These are phyloP conservation scores for Amanita pallidorosea DNA, from an alignment of 768 basidiomycete species.

Conservation along the genomic window DNA sequence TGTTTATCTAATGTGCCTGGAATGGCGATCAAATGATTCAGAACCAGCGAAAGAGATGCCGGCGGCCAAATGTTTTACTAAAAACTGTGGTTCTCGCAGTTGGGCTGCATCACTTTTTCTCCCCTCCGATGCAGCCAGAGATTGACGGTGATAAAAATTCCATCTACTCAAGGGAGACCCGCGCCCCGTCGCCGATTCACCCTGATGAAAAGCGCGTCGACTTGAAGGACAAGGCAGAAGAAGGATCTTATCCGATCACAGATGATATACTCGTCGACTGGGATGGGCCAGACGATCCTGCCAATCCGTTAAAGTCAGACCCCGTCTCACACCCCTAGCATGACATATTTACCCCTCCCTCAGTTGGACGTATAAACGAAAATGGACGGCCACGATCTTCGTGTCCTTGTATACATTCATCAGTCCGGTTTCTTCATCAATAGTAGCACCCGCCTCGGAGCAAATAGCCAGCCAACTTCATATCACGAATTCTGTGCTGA, in stretches of 20 bases:
- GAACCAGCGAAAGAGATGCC: no score
- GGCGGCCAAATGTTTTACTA: no score
- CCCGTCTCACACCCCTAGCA: neutral
- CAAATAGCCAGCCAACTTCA: slow-evolving; percentile 44
- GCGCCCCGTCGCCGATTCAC: neutral
- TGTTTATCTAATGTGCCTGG: no score
- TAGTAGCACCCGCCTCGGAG: slow-evolving; percentile 55
- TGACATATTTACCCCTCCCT: neutral
- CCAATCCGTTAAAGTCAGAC: slow-evolving; percentile 48
- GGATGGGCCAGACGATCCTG: slow-evolving; percentile 50
- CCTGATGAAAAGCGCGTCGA: neutral
- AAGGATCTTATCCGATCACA: neutral
- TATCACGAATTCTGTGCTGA: slow-evolving; percentile 34
- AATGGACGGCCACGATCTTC: slow-evolving; percentile 57
- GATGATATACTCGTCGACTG: slow-evolving; percentile 39
- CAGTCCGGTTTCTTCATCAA: slow-evolving; percentile 58
- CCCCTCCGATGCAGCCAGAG: neutral
- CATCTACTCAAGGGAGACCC: neutral
- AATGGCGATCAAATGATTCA: no score
- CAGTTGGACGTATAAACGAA: slow-evolving; percentile 47
- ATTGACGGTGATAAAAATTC: neutral
- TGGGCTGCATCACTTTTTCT: neutral
- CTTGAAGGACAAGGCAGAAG: neutral
- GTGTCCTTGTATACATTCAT: slow-evolving; percentile 64
- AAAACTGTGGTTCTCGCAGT: no score